Base-by-base conservation (phyloP, 116 monocot species). In the Iris pallida region DNA sequence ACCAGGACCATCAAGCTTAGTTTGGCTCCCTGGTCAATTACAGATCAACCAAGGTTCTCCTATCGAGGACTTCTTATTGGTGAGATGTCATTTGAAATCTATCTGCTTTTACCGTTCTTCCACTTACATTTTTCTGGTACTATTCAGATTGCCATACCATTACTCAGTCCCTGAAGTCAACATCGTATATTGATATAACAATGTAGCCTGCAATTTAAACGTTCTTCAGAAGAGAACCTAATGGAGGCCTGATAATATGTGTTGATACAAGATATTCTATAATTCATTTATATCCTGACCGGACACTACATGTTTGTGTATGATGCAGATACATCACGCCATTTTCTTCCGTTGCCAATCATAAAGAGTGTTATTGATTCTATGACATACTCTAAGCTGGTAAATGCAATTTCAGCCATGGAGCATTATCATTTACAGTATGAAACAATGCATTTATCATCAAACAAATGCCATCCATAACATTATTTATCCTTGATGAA, bases 11-110 rank as follows among this genome's bases (percentile, higher is more conserved):
- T 92, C 66, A 85, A 92, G 58, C 58, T 96, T 47, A 59, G 76
- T 56, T 69, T 46, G 20, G 92, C 87, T 71, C 96, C 96, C 53
- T 91, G 86, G 92, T 59, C 20, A 47, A 87, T 96, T 59, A 41
- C 55, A 65, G 96, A 96, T 71, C 57, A 73, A 55, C 96, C 96
- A 55, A 82, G 92, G 53, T 96, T 96, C 73, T 65, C 88, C 57
- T 96, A 85, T 64, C 78, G 96, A 1, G 92, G 96, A 65, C 87
- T 96, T 73, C 63, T 96, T 63, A 96, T 96, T 76, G 96, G 96
- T 96, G 52, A 83, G 81, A 61, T 52, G 15, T 16, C 53, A 60
- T 73, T 47, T 63, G 47, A 63, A 57, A 30, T 30, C 30, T 30
- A 30, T 30, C 30, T 30, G 30, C 30, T 30, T 30, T 3, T 30